These are phyloP conservation scores for Colletotrichum cereale DNA, from an alignment of 2,329 filamentous ascomycete species.

Conservation along the genomic window DNA sequence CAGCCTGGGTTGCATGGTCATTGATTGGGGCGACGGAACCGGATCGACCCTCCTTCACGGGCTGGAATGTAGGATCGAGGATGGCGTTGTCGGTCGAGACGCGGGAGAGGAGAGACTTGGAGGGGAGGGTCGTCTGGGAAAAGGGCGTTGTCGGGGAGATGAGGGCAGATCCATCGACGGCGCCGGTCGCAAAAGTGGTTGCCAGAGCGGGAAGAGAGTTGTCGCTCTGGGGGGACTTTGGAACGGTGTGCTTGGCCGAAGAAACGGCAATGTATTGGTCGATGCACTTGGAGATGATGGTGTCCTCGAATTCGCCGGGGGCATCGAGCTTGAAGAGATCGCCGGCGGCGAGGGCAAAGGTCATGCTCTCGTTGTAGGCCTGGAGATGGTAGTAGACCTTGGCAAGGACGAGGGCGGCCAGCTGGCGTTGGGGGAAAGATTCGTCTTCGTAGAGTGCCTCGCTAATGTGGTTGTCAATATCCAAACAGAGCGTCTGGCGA, in stretches of 20 bases:
- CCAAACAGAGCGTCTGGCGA: conserved; percentile 22
- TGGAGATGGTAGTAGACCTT: conserved; percentile 99
- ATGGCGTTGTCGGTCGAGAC: conserved; percentile 76
- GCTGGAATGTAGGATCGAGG: conserved; percentile 69
- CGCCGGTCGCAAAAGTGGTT: conserved; percentile 79
- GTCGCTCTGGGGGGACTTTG: conserved; percentile 57
- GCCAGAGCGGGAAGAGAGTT: conserved; percentile 76
- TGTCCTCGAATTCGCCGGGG: conserved; percentile 96
- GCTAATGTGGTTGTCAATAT: conserved; percentile 60
- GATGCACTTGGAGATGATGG: conserved; percentile 97
- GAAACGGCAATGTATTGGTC: conserved; percentile 93
- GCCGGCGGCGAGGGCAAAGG: conserved; percentile 93
- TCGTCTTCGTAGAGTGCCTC: conserved; percentile 98
- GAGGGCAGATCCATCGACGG: conserved; percentile 76
- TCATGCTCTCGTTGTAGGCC: conserved; percentile 99
- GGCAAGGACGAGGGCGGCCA: conserved; percentile 92
- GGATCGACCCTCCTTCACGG: conserved; percentile 66
- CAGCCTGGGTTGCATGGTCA: conserved; percentile 79
- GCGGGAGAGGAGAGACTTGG: conserved; percentile 94
- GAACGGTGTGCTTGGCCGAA: conserved; percentile 62
- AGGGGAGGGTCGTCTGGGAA: conserved; percentile 91
- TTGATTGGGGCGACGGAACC: conserved; percentile 74
- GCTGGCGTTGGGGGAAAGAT: conserved; percentile 90
- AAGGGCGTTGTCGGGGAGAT: conserved; percentile 95
- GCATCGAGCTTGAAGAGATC: conserved; percentile 94